Evolutionary conservation across 768 basidiomycete genomes (phyloP).

Genomic region (Psilocybe subaeruginosa): DNA sequence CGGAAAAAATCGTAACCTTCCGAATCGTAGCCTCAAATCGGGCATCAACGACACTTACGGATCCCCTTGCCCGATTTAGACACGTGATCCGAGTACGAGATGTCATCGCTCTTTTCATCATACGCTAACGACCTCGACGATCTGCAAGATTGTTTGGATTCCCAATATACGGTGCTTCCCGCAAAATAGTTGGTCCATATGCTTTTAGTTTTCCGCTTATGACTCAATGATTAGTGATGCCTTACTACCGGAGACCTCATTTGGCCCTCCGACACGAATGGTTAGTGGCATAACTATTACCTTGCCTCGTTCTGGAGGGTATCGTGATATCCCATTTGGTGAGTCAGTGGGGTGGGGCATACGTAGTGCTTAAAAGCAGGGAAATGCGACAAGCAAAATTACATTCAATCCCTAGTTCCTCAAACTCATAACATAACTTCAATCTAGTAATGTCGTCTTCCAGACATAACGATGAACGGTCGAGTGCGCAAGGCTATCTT

Average conservation of each 20-base stretch:
- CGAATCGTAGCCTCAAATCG: not conserved
- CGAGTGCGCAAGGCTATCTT: slow-evolving; percentile 22
- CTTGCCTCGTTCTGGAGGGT: not conserved
- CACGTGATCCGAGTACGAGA: not conserved
- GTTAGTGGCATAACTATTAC: slow-evolving; percentile 1
- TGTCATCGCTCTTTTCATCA: not conserved
- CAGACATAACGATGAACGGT: slow-evolving; percentile 13
- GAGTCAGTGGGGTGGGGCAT: not conserved
- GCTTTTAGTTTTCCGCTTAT: not conserved
- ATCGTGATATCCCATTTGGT: not conserved
- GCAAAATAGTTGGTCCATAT: not conserved
- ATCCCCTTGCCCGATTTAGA: not conserved
- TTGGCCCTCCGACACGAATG: slow-evolving; percentile 4
- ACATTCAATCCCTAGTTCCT: not conserved
- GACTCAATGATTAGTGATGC: slow-evolving; percentile 9
- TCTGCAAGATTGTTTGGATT: not conserved
- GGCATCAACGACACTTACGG: not conserved
- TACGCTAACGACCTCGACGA: not conserved
- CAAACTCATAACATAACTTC: not conserved
- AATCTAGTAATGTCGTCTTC: slow-evolving; percentile 10
- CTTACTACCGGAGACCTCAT: slow-evolving; percentile 6
- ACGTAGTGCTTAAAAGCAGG: not conserved
- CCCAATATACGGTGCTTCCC: not conserved
- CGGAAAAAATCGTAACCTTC: not conserved
- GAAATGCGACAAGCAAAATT: not conserved